A percentile compares a stretch with the other conserved stretches of the same genome.
Evolutionary conservation across 2,329 filamentous ascomycete genomes (phyloP).

Genomic region (Ophiostoma novo-ulmi): DNA sequence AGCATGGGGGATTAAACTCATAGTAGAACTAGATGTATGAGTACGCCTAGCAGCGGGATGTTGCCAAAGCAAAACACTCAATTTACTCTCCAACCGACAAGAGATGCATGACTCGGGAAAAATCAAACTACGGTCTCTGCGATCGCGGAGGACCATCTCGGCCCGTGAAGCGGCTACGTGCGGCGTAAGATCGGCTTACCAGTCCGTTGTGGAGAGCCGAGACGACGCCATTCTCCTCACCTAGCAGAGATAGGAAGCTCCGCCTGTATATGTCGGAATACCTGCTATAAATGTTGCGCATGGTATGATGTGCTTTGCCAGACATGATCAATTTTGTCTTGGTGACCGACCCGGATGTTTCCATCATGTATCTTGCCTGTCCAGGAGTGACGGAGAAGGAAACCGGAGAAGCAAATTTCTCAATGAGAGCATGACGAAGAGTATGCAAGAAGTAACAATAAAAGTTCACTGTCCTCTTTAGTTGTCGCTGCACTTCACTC

Average conservation of each 20-base stretch:
- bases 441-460: not conserved
- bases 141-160: not conserved
- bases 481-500: not conserved
- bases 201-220: slow-evolving; percentile 2
- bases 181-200: not conserved
- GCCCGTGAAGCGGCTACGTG: not conserved
- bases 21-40: too few relatives aligned
- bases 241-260: not conserved
- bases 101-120: not conserved
- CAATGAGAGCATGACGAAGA: not conserved
- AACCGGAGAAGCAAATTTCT: not conserved
- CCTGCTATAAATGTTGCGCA: not conserved
- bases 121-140: not conserved
- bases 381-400: not conserved
- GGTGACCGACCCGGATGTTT: not conserved
- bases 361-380: not conserved
- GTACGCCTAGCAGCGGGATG: too few relatives aligned
- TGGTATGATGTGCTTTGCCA: too few relatives aligned
- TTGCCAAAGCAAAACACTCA: too few relatives aligned
- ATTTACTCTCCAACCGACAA: not conserved
- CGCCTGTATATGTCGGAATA: not conserved
- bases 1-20: not conserved
- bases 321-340: not conserved
- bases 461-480: not conserved
- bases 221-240: not conserved